Base-by-base conservation (phyloP, 1,284 basidiomycete genomes). In the Cutaneotrichosporon sp. region DNA sequence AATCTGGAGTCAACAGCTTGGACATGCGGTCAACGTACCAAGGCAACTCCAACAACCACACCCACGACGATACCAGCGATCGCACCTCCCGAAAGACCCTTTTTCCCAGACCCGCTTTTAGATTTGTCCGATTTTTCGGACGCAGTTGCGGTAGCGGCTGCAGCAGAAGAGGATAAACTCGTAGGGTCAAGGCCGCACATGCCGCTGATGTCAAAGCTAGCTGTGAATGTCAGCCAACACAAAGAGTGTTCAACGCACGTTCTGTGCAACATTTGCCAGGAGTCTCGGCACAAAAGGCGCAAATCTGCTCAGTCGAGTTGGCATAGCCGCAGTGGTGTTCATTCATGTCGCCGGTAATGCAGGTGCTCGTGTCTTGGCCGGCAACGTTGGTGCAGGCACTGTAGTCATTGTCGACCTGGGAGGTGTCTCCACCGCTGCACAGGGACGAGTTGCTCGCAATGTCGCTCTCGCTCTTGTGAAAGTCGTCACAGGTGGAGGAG, bases 271-370 rank as follows among this genome's bases (percentile, higher is more conserved):
- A 75, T 50, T 69, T 71, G 17, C 55, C 47, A 22, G 68, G 66
- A 7, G 23, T 54, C 22, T 42, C 44, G n/a, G 62, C 55, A 43
- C 77, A 79, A 60, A 66, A 74, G 9, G 52, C 59, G 54, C 77
- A 79, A 14, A 78, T 60, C 55, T 77, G 71, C 17, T 57, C 57
- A 12, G 66, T 71, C 8, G 66, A 69, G 9, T 59, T 64, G 2
- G 73, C 76, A 49, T 65, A 79, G 10, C 77, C 77, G 56, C 77
- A 79, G 64, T 75, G 77, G 18, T 61, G 64, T 57, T 79, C 77
- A 58, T 77, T 77, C 37, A 51, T 55, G 26, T 51, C 49, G 9
- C 77, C 77, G 8, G 52, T 30, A 20, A 77, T 68, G 58, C 77
- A 79, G 12, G 69, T 68, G 3, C 56, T 49, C 26, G 66, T 59